Conservation (phyloP, 148 eudicot species). For the Chenopodium berlandieri region DNA sequence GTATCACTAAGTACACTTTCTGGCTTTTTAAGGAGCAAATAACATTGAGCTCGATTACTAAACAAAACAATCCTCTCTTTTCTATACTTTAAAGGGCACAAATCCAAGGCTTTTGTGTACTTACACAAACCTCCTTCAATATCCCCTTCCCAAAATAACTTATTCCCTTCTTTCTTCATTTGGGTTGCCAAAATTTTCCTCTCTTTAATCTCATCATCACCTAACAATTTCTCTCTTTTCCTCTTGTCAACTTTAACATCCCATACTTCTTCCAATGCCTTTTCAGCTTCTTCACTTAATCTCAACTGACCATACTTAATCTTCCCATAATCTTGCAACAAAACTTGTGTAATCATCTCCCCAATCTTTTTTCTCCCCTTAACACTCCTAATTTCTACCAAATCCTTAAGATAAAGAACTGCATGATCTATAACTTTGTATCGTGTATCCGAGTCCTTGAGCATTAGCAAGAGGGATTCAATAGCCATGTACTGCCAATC, state of each 20-base stretch:
- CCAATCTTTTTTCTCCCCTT: conserved; percentile 47
- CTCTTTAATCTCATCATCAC: conserved; percentile 47
- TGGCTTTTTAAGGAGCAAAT: conserved; percentile 45
- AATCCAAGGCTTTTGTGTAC: conserved; percentile 59
- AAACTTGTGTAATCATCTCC: conserved; percentile 49
- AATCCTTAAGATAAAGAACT: conserved; percentile 49
- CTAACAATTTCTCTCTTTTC: conserved; percentile 45
- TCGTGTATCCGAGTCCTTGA: conserved; percentile 59
- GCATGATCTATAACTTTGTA: conserved; percentile 48
- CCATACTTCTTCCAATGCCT: conserved; percentile 57
- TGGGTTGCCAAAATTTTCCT: conserved; percentile 41
- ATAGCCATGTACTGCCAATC: conserved; percentile 88
- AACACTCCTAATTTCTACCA: conserved; percentile 49
- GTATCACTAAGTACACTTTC: conserved; percentile 69
- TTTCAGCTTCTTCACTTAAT: conserved; percentile 32
- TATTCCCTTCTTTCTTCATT: conserved; percentile 68
- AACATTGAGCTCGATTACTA: conserved; percentile 87
- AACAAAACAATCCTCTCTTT: conserved; percentile 74
- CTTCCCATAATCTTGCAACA: conserved; percentile 50
- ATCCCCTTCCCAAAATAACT: conserved; percentile 49
- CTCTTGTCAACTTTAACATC: conserved; percentile 54
- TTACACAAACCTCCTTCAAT: conserved; percentile 51
- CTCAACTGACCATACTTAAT: conserved; percentile 43
- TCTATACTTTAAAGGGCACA: conserved; percentile 61
- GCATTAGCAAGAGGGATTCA: conserved; percentile 65